phyloP scores from a whole-genome alignment of 1,284 basidiomycete species.

The Tilletia horrida region DNA sequence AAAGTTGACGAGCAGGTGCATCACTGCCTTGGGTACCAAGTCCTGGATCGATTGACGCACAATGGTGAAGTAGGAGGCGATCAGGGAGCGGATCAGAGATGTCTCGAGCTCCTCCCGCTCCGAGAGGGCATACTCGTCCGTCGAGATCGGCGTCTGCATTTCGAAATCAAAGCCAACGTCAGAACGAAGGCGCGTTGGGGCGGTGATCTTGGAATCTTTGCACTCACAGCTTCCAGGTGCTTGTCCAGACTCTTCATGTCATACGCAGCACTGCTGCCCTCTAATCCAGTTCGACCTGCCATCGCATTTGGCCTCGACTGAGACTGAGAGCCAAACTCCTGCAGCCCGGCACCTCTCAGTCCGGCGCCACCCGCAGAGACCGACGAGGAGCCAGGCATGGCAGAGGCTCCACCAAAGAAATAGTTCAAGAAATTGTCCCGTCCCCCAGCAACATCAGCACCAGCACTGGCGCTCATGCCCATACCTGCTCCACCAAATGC shows the following conservation, averaged over 20 bases:
- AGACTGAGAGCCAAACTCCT: conserved; percentile 3
- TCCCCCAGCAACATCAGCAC: conserved; percentile 26
- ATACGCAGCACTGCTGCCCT: conserved; percentile 79
- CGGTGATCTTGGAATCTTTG: not conserved
- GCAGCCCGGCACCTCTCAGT: not conserved
- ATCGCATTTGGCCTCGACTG: conserved; percentile 36
- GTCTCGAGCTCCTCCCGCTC: conserved; percentile 94
- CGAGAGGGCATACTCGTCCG: conserved; percentile 62
- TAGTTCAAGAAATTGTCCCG: conserved; percentile 53
- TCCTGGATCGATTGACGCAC: conserved; percentile 95
- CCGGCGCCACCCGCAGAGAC: not conserved
- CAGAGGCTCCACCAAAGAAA: conserved; percentile 51
- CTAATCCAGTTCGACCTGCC: conserved; percentile 65
- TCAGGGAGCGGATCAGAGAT: conserved; percentile 85
- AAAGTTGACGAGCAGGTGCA: conserved; percentile 80
- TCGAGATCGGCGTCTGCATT: conserved; percentile 63
- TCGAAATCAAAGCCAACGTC: no score
- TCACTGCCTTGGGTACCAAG: conserved; percentile 75
- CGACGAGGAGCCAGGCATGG: conserved; percentile 27
- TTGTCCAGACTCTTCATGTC: conserved; percentile 98
- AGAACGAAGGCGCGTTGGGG: no score
- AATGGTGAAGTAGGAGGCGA: conserved; percentile 92
- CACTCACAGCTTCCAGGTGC: conserved; percentile 61
- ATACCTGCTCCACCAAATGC: not conserved
- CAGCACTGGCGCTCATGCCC: not conserved